Conservation (phyloP, 208 protist genomes). For the Trichomonas tenax region DNA sequence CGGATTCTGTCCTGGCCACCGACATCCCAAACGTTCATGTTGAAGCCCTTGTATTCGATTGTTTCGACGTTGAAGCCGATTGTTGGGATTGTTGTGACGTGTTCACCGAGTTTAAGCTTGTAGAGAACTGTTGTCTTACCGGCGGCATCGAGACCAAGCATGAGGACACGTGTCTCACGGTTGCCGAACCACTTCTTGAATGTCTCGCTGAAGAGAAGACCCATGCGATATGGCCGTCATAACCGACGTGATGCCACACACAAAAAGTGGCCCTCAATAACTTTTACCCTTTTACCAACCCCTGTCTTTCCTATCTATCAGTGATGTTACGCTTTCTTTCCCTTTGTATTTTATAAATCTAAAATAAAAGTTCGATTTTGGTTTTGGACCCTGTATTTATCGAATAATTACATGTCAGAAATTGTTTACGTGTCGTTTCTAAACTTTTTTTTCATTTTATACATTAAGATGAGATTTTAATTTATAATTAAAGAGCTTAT, state of each 20-base stretch:
- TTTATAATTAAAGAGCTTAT: no score
- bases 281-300: no score
- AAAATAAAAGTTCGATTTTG: no score
- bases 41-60: slow-evolving; percentile 79
- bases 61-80: slow-evolving; percentile 80
- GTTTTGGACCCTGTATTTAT: no score
- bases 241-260: not conserved
- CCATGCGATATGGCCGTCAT: slow-evolving; percentile 23
- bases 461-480: no score
- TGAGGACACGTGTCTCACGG: slow-evolving; percentile 71
- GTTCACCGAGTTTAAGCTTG: slow-evolving; percentile 85
- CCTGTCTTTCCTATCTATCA: no score
- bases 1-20: slow-evolving; percentile 84
- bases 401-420: no score
- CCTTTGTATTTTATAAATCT: no score
- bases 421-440: no score
- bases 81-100: slow-evolving; percentile 83
- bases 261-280: not conserved
- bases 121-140: slow-evolving; percentile 75
- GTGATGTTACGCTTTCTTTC: no score
- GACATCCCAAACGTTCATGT: slow-evolving; percentile 77
- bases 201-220: slow-evolving; percentile 27
- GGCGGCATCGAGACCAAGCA: slow-evolving; percentile 80
- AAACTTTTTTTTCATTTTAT: no score
- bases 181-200: slow-evolving; percentile 27